phyloP scores from a whole-genome alignment of 805 yeast genomes.

The Starmerella tilneyi region DNA sequence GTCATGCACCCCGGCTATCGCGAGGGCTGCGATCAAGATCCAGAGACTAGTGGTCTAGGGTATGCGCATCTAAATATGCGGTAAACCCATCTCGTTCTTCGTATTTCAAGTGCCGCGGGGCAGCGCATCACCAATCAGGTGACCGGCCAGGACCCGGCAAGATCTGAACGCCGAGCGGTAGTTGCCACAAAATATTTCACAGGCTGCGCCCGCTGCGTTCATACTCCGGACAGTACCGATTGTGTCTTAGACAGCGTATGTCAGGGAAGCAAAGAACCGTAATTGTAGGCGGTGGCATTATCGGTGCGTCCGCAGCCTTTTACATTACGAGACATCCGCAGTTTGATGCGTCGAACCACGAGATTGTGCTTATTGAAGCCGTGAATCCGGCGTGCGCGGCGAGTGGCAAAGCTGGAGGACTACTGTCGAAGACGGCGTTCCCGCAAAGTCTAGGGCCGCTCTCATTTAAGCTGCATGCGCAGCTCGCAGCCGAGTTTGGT shows the following conservation, averaged over 20 bases:
- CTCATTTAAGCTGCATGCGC: conserved; percentile 75
- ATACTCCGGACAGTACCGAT: not conserved
- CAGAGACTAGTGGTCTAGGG: too few species aligned
- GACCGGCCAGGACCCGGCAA: not conserved
- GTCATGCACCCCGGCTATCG: not conserved
- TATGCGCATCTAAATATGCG: too few species aligned
- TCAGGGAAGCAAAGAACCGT: conserved; percentile 20
- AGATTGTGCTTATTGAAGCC: conserved; percentile 76
- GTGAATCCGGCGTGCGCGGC: conserved; percentile 96
- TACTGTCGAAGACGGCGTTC: conserved; percentile 91
- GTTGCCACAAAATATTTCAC: conserved; percentile 4
- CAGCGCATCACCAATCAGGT: conserved; percentile 1
- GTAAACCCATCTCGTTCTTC: conserved; percentile 10
- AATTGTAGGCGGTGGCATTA: conserved; percentile 64
- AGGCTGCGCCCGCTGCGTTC: not conserved
- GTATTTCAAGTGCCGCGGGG: conserved; percentile 9
- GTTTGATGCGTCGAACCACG: conserved; percentile 60
- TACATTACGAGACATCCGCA: conserved; percentile 74
- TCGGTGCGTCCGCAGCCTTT: conserved; percentile 92
- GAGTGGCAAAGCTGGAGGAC: conserved; percentile 93
- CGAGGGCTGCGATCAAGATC: not conserved
- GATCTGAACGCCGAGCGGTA: conserved; percentile 1
- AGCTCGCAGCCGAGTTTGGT: conserved; percentile 61
- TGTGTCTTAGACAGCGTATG: not conserved
- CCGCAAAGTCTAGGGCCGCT: conserved; percentile 89